Conservation (phyloP, 2,329 filamentous ascomycete genomes). For the Fusarium verrucosum region DNA sequence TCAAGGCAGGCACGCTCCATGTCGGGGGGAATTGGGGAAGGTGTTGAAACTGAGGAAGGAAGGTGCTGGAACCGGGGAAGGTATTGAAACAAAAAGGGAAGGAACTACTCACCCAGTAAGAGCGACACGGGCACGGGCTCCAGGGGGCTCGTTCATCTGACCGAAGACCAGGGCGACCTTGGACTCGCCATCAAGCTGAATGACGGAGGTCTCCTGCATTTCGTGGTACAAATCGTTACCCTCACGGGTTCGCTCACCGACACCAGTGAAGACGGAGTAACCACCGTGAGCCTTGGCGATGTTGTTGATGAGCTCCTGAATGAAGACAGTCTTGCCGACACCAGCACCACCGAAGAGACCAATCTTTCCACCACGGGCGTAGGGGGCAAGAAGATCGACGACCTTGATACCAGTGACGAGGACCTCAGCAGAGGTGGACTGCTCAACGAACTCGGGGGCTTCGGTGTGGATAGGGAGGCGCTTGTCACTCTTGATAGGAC, state of each 20-base stretch:
- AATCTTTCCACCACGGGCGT: conserved; percentile 99
- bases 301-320: conserved; percentile 99
- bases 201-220: conserved; percentile 99
- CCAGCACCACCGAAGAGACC: conserved; percentile 99
- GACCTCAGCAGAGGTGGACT: conserved; percentile 96
- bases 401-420: conserved; percentile 99
- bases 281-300: conserved; percentile 99
- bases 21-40: background rate
- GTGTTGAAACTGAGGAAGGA: no score
- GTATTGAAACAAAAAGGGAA: background rate
- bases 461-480: conserved; percentile 92
- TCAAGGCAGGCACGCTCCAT: background rate
- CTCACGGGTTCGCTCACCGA: conserved; percentile 99
- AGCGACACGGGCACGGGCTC: conserved; percentile 99
- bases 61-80: background rate
- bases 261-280: conserved; percentile 99
- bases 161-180: conserved; percentile 99
- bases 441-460: conserved; percentile 89
- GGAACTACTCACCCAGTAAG: conserved; percentile 72
- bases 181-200: conserved; percentile 98
- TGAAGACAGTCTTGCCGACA: conserved; percentile 99
- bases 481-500: conserved; percentile 94
- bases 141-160: conserved; percentile 99
- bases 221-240: conserved; percentile 99
- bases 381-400: conserved; percentile 97